Conservation (phyloP, 179 eudicot species). For the Spinacia oleracea region DNA sequence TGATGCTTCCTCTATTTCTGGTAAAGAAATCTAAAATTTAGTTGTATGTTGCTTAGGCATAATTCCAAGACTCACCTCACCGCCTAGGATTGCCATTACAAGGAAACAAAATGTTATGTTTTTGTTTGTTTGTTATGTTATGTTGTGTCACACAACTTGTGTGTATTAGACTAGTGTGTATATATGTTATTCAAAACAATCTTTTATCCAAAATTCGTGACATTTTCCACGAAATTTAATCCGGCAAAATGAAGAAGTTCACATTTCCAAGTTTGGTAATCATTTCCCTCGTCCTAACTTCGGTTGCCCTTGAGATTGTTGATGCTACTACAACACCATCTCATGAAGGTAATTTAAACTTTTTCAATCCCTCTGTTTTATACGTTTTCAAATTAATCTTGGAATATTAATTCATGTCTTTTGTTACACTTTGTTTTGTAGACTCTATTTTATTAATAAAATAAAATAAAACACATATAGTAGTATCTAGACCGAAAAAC, state of each 20-base stretch:
- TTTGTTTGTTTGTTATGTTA: no score
- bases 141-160: no score
- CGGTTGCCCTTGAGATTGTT: conserved; percentile 1
- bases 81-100: background rate
- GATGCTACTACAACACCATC: background rate
- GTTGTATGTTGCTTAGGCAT: background rate
- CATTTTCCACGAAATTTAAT: background rate
- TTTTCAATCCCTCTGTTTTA: background rate
- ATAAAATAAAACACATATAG: no score
- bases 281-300: conserved; percentile 15
- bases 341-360: background rate
- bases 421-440: no score
- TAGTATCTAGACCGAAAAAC: no score
- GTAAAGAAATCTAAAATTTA: background rate
- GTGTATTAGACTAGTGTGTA: no score
- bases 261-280: background rate
- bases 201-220: background rate
- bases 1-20: background rate
- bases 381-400: background rate
- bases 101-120: background rate
- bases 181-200: background rate
- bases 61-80: conserved; percentile 6
- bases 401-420: background rate
- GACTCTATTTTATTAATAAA: no score
- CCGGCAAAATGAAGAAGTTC: conserved; percentile 3